phyloP scores from a whole-genome alignment of 768 basidiomycete species.

The Leccinum pellstonianum region DNA sequence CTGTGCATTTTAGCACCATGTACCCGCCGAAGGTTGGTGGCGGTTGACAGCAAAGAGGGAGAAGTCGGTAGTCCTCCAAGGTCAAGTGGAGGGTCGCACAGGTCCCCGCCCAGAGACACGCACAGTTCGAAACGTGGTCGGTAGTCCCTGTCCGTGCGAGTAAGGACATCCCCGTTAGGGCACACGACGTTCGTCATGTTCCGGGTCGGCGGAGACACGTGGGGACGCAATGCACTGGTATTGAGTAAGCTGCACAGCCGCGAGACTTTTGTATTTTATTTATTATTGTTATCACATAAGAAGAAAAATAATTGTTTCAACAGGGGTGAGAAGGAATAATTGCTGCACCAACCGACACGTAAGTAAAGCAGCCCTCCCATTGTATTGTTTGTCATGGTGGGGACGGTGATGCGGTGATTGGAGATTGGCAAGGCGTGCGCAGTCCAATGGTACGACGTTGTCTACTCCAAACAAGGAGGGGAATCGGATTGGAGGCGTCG shows the following conservation, averaged over 20 bases:
- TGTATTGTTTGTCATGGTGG: neutral
- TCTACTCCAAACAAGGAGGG: neutral
- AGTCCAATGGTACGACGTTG: neutral
- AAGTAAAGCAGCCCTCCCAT: neutral
- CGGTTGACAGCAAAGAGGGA: neutral
- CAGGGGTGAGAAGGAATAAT: neutral
- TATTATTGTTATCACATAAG: neutral
- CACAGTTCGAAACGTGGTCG: neutral
- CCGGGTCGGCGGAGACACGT: neutral
- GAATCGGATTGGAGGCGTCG: neutral
- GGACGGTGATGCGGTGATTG: neutral
- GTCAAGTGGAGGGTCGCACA: neutral
- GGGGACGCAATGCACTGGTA: neutral
- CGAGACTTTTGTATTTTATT: neutral
- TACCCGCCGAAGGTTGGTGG: neutral
- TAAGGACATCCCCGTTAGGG: neutral
- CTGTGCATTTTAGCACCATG: neutral
- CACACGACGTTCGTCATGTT: neutral
- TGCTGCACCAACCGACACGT: neutral
- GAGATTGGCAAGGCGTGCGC: neutral
- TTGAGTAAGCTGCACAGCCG: neutral
- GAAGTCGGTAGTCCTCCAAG: neutral
- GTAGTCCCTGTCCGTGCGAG: neutral
- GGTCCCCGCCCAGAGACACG: neutral
- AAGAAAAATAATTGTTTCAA: neutral